Evolutionary conservation across 1,284 basidiomycete genomes (phyloP), one percentile per base, ranked within the genome.

Genomic region (Naganishia sp.): DNA sequence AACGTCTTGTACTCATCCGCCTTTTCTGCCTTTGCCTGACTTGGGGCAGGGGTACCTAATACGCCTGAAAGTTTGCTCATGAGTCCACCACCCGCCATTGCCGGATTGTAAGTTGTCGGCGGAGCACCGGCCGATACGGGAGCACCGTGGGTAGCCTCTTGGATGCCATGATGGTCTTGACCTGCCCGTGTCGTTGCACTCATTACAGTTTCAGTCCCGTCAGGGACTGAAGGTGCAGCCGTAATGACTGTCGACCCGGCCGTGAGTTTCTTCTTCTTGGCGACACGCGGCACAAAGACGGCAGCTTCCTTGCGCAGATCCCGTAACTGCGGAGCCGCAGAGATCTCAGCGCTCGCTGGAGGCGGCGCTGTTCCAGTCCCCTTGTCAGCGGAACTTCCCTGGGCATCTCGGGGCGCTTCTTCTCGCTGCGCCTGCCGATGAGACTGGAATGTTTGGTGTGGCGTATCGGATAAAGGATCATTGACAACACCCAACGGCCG

Each of bases 301-400:
- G 91, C 94, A 9, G 89, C 87, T 76, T 97, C 93, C 77, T 92
- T 93, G 81, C 92, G 92, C 70, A 96, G 83, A 77, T 97, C 90
- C 25, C 93, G 88, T 53, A 97, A 78, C 74, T 92, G 84, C 1
- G 94, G 92, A 55, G 83, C 91, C 1, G 92, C 92, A 18, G 85
- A 87, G 64, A 95, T 86, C 1, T 86, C 89, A 1, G 90, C 90
- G 67, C 64, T 75, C 0, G 75, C 70, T 43, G 72, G 49, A 28
- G 68, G 31, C 52, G 66, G 60, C 69, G 76, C 56, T 70, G 72
- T 23, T 68, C 68, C 52, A 25, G 60, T 61, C 52, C 42, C n/a
- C 65, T 57, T n/a, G 71, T 68, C 16, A 23, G 39, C 3, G 59
- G 39, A 6, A 43, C 65, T 15, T 68, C 68, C 28, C 36, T 23